Conservation (phyloP, 148 eudicot species). For the Polygonum aviculare region DNA sequence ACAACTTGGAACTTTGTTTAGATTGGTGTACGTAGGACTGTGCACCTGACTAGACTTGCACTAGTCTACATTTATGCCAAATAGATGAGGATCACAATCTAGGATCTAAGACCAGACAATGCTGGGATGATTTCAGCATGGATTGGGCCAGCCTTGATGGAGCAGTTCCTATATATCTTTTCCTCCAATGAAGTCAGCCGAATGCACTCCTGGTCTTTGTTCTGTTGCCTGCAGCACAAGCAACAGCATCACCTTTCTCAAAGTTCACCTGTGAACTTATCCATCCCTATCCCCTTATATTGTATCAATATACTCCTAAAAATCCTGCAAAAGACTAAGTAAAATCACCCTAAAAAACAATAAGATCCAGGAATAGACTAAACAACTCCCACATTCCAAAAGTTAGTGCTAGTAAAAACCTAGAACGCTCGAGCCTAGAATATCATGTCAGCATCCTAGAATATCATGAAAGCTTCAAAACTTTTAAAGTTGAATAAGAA, state of each 20-base stretch:
- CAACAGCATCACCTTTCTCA: not conserved
- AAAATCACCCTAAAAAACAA: not conserved
- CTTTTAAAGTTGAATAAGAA: too few species aligned
- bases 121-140: not conserved
- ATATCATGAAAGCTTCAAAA: not conserved
- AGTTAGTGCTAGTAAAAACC: not conserved
- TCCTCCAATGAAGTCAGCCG: not conserved
- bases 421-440: not conserved
- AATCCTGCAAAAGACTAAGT: not conserved
- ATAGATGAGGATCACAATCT: not conserved
- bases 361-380: not conserved
- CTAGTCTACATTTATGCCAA: not conserved
- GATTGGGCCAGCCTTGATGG: not conserved
- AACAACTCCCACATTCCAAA: not conserved
- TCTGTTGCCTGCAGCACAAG: not conserved
- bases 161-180: not conserved
- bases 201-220: not conserved
- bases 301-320: not conserved
- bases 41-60: not conserved
- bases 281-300: not conserved
- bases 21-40: not conserved
- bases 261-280: not conserved
- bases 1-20: not conserved
- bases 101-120: not conserved
- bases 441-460: not conserved